These are phyloP conservation scores for Cnidoscolus chayamansa DNA, from an alignment of 441 rosid species.

Conservation along the genomic window DNA sequence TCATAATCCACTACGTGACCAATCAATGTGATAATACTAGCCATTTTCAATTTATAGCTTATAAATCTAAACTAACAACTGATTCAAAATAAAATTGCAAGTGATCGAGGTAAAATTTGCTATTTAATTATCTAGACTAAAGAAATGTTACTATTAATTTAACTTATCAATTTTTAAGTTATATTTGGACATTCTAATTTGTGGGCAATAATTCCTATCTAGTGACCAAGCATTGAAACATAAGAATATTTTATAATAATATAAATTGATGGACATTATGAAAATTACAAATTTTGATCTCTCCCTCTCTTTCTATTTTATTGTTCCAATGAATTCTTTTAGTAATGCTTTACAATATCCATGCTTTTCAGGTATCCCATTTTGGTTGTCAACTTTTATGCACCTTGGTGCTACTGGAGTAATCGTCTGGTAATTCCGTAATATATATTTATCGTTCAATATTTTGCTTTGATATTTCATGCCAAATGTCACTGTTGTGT, in stretches of 20 bases:
- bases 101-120: not conserved
- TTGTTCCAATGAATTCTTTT: not conserved
- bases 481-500: not conserved
- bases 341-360: not conserved
- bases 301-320: too few relatives aligned
- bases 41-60: not conserved
- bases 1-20: not conserved
- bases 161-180: not conserved
- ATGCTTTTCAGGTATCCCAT: constrained; percentile 65
- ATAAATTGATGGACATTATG: not conserved
- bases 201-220: not conserved
- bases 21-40: not conserved
- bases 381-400: constrained; percentile 85
- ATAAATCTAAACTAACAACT: not conserved
- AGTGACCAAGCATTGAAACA: not conserved
- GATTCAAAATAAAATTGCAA: not conserved
- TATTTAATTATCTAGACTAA: not conserved
- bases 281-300: too few relatives aligned
- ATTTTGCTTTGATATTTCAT: not conserved
- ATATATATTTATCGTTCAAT: not conserved
- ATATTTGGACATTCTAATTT: constrained; percentile 4
- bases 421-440: constrained; percentile 78
- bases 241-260: not conserved
- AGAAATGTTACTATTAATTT: not conserved
- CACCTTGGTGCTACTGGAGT: constrained; percentile 99